Evolutionary conservation across 148 eudicot genomes (phyloP).

Genomic region (Cornus suecica): DNA sequence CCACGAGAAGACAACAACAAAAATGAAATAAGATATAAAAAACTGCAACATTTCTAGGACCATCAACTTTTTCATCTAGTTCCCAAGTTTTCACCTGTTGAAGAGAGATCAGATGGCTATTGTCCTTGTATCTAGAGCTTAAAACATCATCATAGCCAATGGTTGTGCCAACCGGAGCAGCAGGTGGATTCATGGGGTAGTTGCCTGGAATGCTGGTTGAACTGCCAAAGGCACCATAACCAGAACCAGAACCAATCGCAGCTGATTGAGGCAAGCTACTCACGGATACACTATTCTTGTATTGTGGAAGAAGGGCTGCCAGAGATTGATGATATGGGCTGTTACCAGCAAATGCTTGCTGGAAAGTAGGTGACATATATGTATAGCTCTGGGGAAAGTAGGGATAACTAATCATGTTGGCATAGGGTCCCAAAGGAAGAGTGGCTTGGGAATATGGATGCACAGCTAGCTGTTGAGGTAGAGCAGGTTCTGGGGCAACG

Average conservation of each 20-base stretch:
- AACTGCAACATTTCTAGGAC: not conserved
- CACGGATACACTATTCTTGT: slow-evolving; percentile 61
- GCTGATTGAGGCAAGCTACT: slow-evolving; percentile 84
- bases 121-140: slow-evolving; percentile 79
- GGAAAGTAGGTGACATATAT: slow-evolving; percentile 81
- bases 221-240: slow-evolving; percentile 81
- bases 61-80: not conserved
- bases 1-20: not conserved
- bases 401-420: slow-evolving; percentile 77
- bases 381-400: slow-evolving; percentile 73
- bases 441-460: slow-evolving; percentile 75
- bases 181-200: slow-evolving; percentile 55
- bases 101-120: slow-evolving; percentile 68
- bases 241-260: slow-evolving; percentile 77
- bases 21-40: not conserved
- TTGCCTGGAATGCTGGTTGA: slow-evolving; percentile 64
- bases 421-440: slow-evolving; percentile 67
- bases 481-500: slow-evolving; percentile 59
- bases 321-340: slow-evolving; percentile 71
- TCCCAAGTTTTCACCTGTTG: slow-evolving; percentile 53
- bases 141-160: slow-evolving; percentile 65
- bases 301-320: slow-evolving; percentile 68
- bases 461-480: slow-evolving; percentile 70
- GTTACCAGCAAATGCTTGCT: slow-evolving; percentile 77
- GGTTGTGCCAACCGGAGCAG: slow-evolving; percentile 64